A percentile compares a stretch with the other conserved stretches of the same genome.
Evolutionary conservation across 2,329 filamentous ascomycete genomes (phyloP).

Genomic region (Neofusicoccum parvum): DNA sequence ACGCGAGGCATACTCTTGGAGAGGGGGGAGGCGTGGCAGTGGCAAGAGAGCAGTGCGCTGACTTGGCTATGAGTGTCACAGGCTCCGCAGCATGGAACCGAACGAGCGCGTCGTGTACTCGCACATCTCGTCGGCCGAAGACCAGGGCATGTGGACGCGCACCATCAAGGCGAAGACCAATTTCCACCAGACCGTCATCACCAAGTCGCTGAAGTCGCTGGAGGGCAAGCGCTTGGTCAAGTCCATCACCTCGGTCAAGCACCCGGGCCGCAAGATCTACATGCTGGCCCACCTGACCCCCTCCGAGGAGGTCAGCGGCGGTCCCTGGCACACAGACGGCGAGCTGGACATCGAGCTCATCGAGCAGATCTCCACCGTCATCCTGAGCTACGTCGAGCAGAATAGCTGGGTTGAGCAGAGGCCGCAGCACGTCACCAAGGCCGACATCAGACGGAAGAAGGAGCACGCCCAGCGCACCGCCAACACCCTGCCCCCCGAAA

Average conservation of each 20-base stretch:
- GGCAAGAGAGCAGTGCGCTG: neutral
- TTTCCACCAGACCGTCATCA: slow-evolving; percentile 81
- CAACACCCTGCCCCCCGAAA: slow-evolving; percentile 29
- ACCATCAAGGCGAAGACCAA: slow-evolving; percentile 78
- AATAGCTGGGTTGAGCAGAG: slow-evolving; percentile 67
- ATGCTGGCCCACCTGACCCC: slow-evolving; percentile 85
- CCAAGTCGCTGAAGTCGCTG: slow-evolving; percentile 79
- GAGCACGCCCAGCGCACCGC: slow-evolving; percentile 30
- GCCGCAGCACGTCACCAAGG: slow-evolving; percentile 33
- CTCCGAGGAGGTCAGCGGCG: slow-evolving; percentile 87
- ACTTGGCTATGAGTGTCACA: slow-evolving; percentile 21
- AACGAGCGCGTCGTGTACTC: slow-evolving; percentile 87
- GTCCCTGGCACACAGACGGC: slow-evolving; percentile 91
- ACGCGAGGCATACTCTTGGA: too few relatives aligned
- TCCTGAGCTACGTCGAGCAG: slow-evolving; percentile 72
- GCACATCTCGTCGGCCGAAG: slow-evolving; percentile 81
- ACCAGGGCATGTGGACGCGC: slow-evolving; percentile 88
- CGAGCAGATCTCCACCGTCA: slow-evolving; percentile 68
- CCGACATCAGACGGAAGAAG: slow-evolving; percentile 38
- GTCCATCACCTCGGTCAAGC: slow-evolving; percentile 88
- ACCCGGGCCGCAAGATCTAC: slow-evolving; percentile 91
- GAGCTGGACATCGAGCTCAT: slow-evolving; percentile 90
- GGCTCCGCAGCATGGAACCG: slow-evolving; percentile 52
- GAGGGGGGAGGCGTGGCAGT: neutral
- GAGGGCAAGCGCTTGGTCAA: slow-evolving; percentile 82